Evolutionary conservation across 148 eudicot species (phyloP), one percentile per base, ranked within the genome.

Genomic region (Beta vulgaris): DNA sequence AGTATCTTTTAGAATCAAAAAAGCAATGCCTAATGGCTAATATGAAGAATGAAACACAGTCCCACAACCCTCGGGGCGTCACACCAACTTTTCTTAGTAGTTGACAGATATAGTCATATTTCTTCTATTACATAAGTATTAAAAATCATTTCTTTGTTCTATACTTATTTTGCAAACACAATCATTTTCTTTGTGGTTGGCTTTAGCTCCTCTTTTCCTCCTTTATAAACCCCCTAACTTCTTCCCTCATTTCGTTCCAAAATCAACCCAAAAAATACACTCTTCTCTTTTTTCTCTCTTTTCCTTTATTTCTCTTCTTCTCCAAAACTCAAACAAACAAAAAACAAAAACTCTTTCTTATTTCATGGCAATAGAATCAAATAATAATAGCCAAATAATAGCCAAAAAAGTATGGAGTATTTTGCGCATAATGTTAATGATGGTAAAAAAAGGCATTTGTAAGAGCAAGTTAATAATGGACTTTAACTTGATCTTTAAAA

Each of bases 381-480:
- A 48, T 46, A 80, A 37, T 70, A 53, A 65, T 0, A 74, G n/a
- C n/a, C n/a, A 76, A 64, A 57, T 70, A 54, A 71, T 76, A 64
- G 74, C 76, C 2, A 80, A 80, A 51, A 80, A 80, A 71, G 68
- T 76, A 12, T 75, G 79, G 83, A 75, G 64, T 11, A 71, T 80
- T 1, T 31, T 80, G 13, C 42, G 72, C 25, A 66, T 80, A 80
- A 44, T 80, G 58, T 42, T 75, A 12, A 44, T 68, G 25, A 75
- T 80, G 79, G 44, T 80, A 5, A 80, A 71, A 25, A 87, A 85
- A 74, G 85, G 86, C 7, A 74, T 91, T 43, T 78, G 85, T 32
- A 89, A 88, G 85, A 83, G 83, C 83, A 88, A 85, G 44, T 69
- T 84, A 73, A 76, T 86, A 58, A 6, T 82, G 35, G 93, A 89